Base-by-base conservation (phyloP, 1,139 yeast species). In the Kodamaea suecica region DNA sequence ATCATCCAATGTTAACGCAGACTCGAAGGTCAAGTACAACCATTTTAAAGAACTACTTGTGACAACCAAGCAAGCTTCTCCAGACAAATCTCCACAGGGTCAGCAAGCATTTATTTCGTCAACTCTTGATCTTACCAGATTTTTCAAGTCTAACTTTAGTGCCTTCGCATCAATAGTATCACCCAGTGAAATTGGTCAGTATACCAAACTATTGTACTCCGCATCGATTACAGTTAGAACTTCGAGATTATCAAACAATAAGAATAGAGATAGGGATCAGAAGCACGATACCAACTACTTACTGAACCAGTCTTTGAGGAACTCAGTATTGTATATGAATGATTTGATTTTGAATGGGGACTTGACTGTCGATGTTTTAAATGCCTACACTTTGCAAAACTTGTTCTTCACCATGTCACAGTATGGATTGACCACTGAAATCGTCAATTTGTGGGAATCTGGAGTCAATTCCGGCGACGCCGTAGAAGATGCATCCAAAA, bases 231-330 rank as follows among this genome's bases (percentile, higher is more conserved):
- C 27, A 39, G 60, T 61, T 39, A 57, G 72, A 43, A 54, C 59
- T 21, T 43, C 44, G 27, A 50, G 73, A 40, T 57, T 67, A 38
- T 47, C 59, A 9, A 56, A 58, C 13, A 43, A 50, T 9, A 58
- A 59, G 37, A 67, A 69, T 43, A 49, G 72, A 41, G 75, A 70
- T 46, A 61, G 57, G 35, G 76, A 70, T 46, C 65, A 61, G 43
- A 57, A 53, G 39, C 43, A 49, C 23, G 55, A 47, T 42, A 42
- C 43, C 29, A 52, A 53, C 32, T 55, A 55, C 34, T 41, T 50
- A 33, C 63, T 59, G 38, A 71, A 68, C 36, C 43, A 53, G 16
- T 47, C 55, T 33, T 55, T 66, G 41, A 63, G 60, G 39, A 41
- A 50, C 15, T 66, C 70, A 3, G 57, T 66, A n/a, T 49, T 66